phyloP scores from a whole-genome alignment of 495 filamentous ascomycete genomes.

The Podospora pseudocomata region DNA sequence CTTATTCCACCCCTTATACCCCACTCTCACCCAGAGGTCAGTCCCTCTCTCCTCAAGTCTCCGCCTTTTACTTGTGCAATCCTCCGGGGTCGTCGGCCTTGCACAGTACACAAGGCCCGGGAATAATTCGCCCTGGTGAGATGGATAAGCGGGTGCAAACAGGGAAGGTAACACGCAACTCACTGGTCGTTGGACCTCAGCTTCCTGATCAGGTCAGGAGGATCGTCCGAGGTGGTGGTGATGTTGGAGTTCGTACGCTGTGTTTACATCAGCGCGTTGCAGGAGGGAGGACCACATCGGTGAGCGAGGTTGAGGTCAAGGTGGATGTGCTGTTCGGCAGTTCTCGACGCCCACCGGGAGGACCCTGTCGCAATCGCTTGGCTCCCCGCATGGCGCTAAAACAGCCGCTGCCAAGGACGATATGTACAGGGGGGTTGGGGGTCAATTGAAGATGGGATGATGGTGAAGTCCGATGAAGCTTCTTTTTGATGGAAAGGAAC shows the following conservation, averaged over 20 bases:
- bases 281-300: not conserved
- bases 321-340: not conserved
- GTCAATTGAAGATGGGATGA: not conserved
- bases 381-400: not conserved
- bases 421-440: not conserved
- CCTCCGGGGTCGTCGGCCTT: not conserved
- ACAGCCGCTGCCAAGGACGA: not conserved
- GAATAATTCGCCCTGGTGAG: not conserved
- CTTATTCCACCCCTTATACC: not conserved
- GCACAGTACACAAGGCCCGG: not conserved
- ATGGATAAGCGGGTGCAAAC: not conserved
- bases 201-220: not conserved
- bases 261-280: not conserved
- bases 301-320: not conserved
- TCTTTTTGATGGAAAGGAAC: not conserved
- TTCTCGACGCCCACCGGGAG: not conserved
- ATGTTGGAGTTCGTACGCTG: not conserved
- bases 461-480: not conserved
- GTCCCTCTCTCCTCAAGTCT: not conserved
- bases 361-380: not conserved
- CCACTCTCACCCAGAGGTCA: not conserved
- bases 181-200: not conserved
- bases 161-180: not conserved
- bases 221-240: not conserved
- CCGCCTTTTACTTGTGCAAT: not conserved